Conservation (phyloP, 768 basidiomycete species). For the Russula brevipes region DNA sequence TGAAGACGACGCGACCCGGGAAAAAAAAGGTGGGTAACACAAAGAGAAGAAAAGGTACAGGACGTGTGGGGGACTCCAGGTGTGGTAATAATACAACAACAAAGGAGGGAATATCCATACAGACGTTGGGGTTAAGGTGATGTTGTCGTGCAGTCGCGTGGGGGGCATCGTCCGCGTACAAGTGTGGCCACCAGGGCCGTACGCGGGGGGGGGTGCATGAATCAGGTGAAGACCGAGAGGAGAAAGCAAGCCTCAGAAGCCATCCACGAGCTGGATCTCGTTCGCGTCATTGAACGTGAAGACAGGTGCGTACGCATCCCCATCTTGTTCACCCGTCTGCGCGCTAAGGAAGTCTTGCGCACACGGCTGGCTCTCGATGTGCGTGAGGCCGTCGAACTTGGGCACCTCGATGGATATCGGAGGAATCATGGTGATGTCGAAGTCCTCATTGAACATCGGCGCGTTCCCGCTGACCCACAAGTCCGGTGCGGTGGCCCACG, state of each 20-base stretch:
- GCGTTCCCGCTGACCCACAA: constrained; percentile 36
- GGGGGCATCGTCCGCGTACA: constrained; percentile 9
- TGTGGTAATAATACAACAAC: constrained; percentile 15
- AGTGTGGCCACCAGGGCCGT: constrained; percentile 17
- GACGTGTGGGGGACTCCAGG: constrained; percentile 16
- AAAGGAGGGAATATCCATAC: constrained; percentile 18
- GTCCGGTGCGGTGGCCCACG: constrained; percentile 30
- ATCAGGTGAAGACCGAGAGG: background rate
- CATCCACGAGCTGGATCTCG: constrained; percentile 17
- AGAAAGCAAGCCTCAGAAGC: background rate
- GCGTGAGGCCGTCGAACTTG: constrained; percentile 35
- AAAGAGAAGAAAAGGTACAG: constrained; percentile 10
- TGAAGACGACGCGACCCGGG: constrained; percentile 16
- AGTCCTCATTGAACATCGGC: constrained; percentile 54
- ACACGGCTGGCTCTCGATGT: constrained; percentile 10
- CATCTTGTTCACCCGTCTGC: constrained; percentile 11
- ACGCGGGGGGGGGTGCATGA: background rate
- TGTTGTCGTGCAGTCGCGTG: constrained; percentile 9
- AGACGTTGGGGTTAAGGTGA: background rate
- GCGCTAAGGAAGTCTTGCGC: constrained; percentile 8
- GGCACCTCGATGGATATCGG: constrained; percentile 56
- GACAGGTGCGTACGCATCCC: constrained; percentile 17
- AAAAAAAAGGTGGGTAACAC: constrained; percentile 7
- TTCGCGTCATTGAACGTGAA: constrained; percentile 23
- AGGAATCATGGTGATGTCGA: constrained; percentile 60